phyloP scores from a whole-genome alignment of 2,329 filamentous ascomycete species.

The Parastagonospora avenae region DNA sequence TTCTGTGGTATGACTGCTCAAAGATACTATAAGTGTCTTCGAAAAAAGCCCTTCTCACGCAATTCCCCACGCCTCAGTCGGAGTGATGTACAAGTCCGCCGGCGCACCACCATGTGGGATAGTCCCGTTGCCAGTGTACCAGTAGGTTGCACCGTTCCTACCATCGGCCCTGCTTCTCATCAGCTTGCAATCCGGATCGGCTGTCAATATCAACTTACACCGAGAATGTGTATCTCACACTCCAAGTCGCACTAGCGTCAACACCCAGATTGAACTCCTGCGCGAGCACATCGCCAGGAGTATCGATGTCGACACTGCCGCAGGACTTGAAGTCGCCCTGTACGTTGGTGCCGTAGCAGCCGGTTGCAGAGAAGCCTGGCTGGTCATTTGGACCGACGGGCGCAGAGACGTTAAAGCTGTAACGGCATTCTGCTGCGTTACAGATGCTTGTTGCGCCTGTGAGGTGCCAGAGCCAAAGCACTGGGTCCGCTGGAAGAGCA shows the following conservation, averaged over 20 bases:
- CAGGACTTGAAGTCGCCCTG: constrained; percentile 22
- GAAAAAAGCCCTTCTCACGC: too few species aligned
- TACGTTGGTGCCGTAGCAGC: constrained; percentile 18
- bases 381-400: constrained; percentile 13
- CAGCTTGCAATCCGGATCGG: neutral
- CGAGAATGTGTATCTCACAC: constrained; percentile 18
- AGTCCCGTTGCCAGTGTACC: too few species aligned
- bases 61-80: too few species aligned
- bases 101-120: too few species aligned
- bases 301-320: constrained; percentile 11
- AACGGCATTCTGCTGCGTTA: constrained; percentile 26
- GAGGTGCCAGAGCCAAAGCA: constrained; percentile 22
- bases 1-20: too few species aligned
- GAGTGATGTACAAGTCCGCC: too few species aligned
- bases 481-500: neutral
- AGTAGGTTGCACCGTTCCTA: constrained; percentile 15
- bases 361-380: constrained; percentile 18
- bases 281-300: constrained; percentile 13
- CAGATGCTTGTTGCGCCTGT: constrained; percentile 22
- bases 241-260: constrained; percentile 12
- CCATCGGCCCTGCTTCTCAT: neutral
- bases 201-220: constrained; percentile 7
- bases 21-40: too few species aligned
- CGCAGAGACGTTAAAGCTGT: constrained; percentile 21
- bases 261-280: constrained; percentile 18